Conservation (phyloP, 2,329 filamentous ascomycete genomes). For the Botryotinia narcissicola region DNA sequence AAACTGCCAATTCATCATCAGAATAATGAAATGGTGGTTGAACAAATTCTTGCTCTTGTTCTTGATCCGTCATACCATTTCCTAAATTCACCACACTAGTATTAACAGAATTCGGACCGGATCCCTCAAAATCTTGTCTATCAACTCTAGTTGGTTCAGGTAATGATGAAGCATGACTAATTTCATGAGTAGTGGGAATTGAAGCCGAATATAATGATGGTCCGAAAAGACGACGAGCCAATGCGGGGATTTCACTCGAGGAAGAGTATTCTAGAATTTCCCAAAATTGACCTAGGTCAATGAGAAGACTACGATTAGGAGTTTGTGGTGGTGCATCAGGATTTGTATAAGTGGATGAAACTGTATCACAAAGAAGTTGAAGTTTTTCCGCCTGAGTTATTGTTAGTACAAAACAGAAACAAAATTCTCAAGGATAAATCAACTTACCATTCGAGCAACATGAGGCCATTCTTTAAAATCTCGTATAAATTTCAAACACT, state of each 20-base stretch:
- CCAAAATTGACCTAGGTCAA: constrained; percentile 49
- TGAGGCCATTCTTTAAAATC: constrained; percentile 47
- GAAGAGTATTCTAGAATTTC: constrained; percentile 49
- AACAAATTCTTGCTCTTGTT: neutral
- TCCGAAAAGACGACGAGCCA: constrained; percentile 43
- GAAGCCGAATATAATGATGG: constrained; percentile 40
- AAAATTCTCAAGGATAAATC: neutral
- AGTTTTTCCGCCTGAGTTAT: constrained; percentile 43
- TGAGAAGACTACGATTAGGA: constrained; percentile 41
- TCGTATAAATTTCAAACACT: constrained; percentile 45
- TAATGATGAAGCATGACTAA: constrained; percentile 45
- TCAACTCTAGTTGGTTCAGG: constrained; percentile 45
- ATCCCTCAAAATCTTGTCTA: constrained; percentile 25
- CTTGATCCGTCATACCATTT: constrained; percentile 24
- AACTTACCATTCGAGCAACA: constrained; percentile 43
- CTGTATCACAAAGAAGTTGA: constrained; percentile 44
- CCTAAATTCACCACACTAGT: constrained; percentile 22
- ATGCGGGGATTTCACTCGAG: constrained; percentile 40
- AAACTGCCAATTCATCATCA: constrained; percentile 46
- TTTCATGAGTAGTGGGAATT: constrained; percentile 38
- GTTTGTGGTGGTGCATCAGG: constrained; percentile 32
- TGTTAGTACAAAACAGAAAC: neutral
- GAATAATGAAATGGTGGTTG: constrained; percentile 30
- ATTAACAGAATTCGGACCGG: constrained; percentile 30
- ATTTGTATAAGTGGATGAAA: constrained; percentile 44